Base-by-base conservation (phyloP, 148 eudicot genomes). In the Diospyros lotus region DNA sequence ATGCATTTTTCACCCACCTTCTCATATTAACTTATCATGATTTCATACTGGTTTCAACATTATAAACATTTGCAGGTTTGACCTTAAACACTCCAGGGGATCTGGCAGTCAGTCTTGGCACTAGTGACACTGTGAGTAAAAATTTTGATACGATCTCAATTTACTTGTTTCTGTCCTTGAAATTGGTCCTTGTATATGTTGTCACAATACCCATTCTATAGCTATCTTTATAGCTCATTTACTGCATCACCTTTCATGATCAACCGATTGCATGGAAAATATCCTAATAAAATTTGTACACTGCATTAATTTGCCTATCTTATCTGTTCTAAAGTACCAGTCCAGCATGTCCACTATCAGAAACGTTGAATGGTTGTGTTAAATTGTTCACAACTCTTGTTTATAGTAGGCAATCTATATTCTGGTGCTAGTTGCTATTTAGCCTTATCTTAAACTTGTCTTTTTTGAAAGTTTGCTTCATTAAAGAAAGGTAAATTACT, bases 61-160 rank as follows among this genome's bases (percentile, higher is more conserved):
- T 61, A 69, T 61, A 52, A 41, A 62, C 39, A 14, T 77, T 3
- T 77, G 74, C 82, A 92, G 98, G 98, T 43, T 86, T 94, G 81
- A 94, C 96, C 74, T 89, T 94, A 56, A 90, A 87, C 85, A 84
- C 87, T 67, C 91, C 93, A 38, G 98, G 98, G 67, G 98, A 94
- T 80, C 89, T 94, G 81, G 98, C 93, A 64, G 84, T 94, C 60
- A 94, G 98, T 86, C 96, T 92, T 66, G 98, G 98, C 64, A 94
- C 98, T 42, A 94, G 98, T 82, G 98, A 94, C 84, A 94, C 98
- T 48, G 98, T 94, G 74, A 90, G 96, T 90, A 54, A 12, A 52
- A 52, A 66, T 9, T 51, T 1, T 28, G 28, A 73, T 52, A 41
- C 8, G 9, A 40, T 73, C 65, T 59, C 58, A 46, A 66, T 51